A percentile compares a stretch with the other conserved stretches of the same genome.
Evolutionary conservation across 495 filamentous ascomycete species (phyloP).

Genomic region (Elasticomyces elasticus): DNA sequence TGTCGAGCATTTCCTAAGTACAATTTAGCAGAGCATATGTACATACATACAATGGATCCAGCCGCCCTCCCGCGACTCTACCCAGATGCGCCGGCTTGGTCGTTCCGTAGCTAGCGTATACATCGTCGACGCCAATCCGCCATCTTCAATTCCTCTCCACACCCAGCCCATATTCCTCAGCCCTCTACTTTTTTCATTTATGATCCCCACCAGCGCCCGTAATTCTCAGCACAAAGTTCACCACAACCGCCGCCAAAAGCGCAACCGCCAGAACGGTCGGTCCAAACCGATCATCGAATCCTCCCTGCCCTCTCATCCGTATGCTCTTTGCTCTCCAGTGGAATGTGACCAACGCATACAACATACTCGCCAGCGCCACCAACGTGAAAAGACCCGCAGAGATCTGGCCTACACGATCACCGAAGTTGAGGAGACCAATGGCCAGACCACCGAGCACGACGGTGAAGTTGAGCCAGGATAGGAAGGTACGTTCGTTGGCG

Average conservation of each 20-base stretch:
- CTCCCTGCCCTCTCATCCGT: slow-evolving; percentile 77
- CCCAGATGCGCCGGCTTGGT: too few relatives aligned
- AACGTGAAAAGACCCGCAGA: slow-evolving; percentile 86
- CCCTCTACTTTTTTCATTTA: slow-evolving; percentile 1
- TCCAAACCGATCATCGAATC: slow-evolving; percentile 91
- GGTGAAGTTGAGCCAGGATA: slow-evolving; percentile 98
- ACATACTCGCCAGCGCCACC: slow-evolving; percentile 90
- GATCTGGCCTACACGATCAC: slow-evolving; percentile 84
- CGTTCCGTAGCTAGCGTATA: too few relatives aligned
- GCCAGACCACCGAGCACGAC: slow-evolving; percentile 94
- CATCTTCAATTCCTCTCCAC: too few relatives aligned
- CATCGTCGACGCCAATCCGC: too few relatives aligned
- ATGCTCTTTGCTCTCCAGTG: slow-evolving; percentile 96
- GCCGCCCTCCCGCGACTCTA: too few relatives aligned
- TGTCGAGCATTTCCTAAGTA: too few relatives aligned
- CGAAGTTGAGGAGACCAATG: slow-evolving; percentile 95
- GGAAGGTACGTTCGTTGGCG: slow-evolving; percentile 97
- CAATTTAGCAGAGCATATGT: too few relatives aligned
- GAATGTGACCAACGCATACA: slow-evolving; percentile 89
- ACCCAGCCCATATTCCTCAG: too few relatives aligned
- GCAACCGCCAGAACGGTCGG: slow-evolving; percentile 81
- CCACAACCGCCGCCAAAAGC: slow-evolving; percentile 72
- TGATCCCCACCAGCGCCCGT: slow-evolving; percentile 36
- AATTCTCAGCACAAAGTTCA: slow-evolving; percentile 88
- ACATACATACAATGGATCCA: too few relatives aligned